A percentile compares a stretch with the other conserved stretches of the same genome.
Conservation (phyloP, 2,329 filamentous ascomycete genomes). For the Cercospora beticola region DNA sequence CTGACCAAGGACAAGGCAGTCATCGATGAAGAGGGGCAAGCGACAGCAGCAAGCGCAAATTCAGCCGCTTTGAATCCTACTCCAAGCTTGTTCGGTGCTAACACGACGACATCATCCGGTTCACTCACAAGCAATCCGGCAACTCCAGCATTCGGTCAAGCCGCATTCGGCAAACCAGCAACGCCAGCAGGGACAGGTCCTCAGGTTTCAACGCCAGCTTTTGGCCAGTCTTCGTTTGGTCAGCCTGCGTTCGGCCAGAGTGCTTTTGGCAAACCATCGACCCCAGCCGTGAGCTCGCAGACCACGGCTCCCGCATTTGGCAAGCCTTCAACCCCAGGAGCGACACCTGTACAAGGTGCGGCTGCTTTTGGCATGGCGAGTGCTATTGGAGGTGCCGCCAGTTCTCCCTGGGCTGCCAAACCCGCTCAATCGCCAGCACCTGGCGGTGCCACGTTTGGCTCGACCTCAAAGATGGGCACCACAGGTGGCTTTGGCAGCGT, state of each 20-base stretch:
- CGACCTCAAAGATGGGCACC: conserved; percentile 9
- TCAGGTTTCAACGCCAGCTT: conserved; percentile 20
- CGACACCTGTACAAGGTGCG: not conserved
- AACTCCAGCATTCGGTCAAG: conserved; percentile 7
- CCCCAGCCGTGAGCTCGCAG: not conserved
- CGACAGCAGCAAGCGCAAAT: not conserved
- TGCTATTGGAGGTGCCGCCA: not conserved
- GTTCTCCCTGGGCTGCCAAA: conserved; percentile 5
- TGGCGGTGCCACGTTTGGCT: conserved; percentile 11
- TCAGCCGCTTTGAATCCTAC: not conserved
- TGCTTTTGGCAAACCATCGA: conserved; percentile 25
- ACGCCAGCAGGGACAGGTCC: not conserved
- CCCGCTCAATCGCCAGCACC: not conserved
- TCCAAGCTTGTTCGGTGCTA: not conserved
- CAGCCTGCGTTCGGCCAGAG: conserved; percentile 21
- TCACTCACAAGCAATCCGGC: not conserved
- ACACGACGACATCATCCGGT: not conserved
- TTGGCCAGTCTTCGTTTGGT: conserved; percentile 19
- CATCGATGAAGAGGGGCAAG: not conserved
- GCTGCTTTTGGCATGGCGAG: conserved; percentile 12
- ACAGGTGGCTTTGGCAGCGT: conserved; percentile 14
- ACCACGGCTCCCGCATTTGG: conserved; percentile 16
- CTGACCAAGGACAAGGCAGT: conserved; percentile 9
- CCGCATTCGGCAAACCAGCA: conserved; percentile 5
- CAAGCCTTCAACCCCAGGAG: conserved; percentile 5